phyloP scores from a whole-genome alignment of 331 rosid species.

The Telfairia occidentalis region DNA sequence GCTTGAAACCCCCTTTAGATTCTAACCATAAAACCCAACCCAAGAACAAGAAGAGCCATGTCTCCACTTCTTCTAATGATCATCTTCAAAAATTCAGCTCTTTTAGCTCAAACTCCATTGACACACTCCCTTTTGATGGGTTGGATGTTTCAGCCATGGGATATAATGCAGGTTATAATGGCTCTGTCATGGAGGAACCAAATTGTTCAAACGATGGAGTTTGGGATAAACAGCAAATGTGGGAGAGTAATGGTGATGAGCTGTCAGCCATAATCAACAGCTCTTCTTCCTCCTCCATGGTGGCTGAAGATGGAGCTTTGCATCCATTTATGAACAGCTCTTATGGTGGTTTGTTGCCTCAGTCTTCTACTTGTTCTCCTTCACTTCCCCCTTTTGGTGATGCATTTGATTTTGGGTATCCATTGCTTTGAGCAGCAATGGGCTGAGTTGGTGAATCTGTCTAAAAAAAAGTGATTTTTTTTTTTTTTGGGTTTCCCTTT shows the following conservation, averaged over 20 bases:
- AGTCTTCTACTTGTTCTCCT: conserved; percentile 39
- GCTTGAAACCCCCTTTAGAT: conserved; percentile 54
- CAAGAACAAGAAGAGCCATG: conserved; percentile 19
- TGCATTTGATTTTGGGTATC: conserved; percentile 57
- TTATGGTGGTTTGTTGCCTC: conserved; percentile 26
- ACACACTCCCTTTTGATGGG: not conserved
- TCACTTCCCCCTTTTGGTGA: conserved; percentile 49
- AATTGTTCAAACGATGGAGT: conserved; percentile 27
- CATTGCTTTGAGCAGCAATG: conserved; percentile 26
- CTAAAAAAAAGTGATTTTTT: not conserved
- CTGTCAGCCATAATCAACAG: conserved; percentile 44
- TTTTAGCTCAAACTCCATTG: conserved; percentile 1
- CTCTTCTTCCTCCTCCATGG: conserved; percentile 14
- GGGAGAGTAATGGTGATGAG: conserved; percentile 36
- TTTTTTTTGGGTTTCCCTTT: not conserved
- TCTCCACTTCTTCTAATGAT: not conserved
- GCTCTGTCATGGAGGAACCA: not conserved
- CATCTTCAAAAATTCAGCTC: not conserved
- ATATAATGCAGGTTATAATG: not conserved
- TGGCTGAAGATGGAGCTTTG: conserved; percentile 37
- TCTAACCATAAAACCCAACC: conserved; percentile 9
- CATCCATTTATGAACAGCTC: conserved; percentile 35
- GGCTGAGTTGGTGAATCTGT: not conserved
- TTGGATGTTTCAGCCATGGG: conserved; percentile 12
- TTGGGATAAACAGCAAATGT: conserved; percentile 28